Evolutionary conservation across 2,329 filamentous ascomycete species (phyloP).

Genomic region (Pezicula rhizophila): DNA sequence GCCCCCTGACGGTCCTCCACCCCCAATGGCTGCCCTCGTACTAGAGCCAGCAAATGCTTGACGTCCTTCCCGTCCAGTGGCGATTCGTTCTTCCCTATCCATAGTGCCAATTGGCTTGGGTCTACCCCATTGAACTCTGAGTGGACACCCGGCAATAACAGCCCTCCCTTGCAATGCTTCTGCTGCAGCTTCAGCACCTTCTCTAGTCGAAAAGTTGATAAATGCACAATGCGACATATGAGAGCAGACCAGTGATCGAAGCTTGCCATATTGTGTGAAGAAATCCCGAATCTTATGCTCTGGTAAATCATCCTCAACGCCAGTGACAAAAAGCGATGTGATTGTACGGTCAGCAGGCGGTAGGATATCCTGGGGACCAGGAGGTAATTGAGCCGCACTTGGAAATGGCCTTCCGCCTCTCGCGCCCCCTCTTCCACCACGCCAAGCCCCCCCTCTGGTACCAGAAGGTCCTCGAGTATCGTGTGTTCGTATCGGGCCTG

Average conservation of each 20-base stretch:
- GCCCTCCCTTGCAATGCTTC: conserved; percentile 80
- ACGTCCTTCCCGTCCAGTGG: conserved; percentile 75
- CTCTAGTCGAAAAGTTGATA: conserved; percentile 83
- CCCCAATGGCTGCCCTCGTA: conserved; percentile 28
- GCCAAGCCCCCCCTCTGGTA: conserved; percentile 24
- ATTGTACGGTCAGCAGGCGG: conserved; percentile 81
- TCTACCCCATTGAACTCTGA: conserved; percentile 87
- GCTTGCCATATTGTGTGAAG: conserved; percentile 82
- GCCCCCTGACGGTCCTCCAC: conserved; percentile 22
- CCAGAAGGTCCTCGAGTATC: conserved; percentile 50
- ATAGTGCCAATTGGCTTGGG: conserved; percentile 88
- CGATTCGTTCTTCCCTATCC: conserved; percentile 76
- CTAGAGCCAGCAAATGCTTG: conserved; percentile 45
- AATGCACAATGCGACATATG: conserved; percentile 98
- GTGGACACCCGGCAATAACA: conserved; percentile 82
- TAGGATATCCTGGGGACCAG: conserved; percentile 76
- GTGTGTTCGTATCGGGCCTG: conserved; percentile 74
- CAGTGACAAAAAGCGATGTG: conserved; percentile 90
- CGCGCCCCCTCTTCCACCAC: conserved; percentile 33
- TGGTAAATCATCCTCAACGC: conserved; percentile 90
- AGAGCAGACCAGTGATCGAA: conserved; percentile 89
- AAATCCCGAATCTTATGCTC: conserved; percentile 88
- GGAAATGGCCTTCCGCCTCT: conserved; percentile 54
- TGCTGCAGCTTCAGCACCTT: conserved; percentile 80
- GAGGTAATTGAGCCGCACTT: conserved; percentile 66